These are phyloP conservation scores for Ophiosphaerella korrae DNA, from an alignment of 2,329 filamentous ascomycete genomes.

Conservation along the genomic window DNA sequence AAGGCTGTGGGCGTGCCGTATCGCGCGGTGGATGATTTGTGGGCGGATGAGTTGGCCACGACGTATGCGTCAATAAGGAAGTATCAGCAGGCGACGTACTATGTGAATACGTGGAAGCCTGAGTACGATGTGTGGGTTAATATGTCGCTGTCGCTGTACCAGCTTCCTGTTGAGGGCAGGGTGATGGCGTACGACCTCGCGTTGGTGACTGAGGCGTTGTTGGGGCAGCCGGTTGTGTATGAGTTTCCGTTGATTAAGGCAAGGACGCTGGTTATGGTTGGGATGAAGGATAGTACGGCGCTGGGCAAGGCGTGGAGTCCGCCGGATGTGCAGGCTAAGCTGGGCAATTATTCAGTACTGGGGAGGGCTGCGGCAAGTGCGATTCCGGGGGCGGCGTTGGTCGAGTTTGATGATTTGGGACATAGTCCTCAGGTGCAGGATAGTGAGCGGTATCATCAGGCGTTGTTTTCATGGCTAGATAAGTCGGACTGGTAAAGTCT, in stretches of 20 bases:
- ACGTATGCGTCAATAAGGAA: conserved; percentile 32
- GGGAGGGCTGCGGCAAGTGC: conserved; percentile 52
- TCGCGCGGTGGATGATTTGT: conserved; percentile 23
- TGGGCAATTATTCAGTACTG: conserved; percentile 58
- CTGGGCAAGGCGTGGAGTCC: conserved; percentile 59
- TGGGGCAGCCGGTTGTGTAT: conserved; percentile 58
- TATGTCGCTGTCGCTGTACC: conserved; percentile 61
- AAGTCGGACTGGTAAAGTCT: conserved; percentile 2
- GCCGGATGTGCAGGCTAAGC: conserved; percentile 24
- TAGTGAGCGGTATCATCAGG: conserved; percentile 54
- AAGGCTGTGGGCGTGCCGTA: conserved; percentile 38
- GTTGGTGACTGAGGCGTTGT: conserved; percentile 60
- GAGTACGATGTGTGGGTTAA: conserved; percentile 61
- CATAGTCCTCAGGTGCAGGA: conserved; percentile 62
- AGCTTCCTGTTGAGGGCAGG: conserved; percentile 47
- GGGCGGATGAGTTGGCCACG: conserved; percentile 22
- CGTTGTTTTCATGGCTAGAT: conserved; percentile 53
- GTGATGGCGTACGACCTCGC: conserved; percentile 57
- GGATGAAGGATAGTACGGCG: conserved; percentile 60
- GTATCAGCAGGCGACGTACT: conserved; percentile 38
- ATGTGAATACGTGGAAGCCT: conserved; percentile 51
- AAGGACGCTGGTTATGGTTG: conserved; percentile 57
- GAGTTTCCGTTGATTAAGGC: conserved; percentile 55
- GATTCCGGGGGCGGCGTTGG: conserved; percentile 52
- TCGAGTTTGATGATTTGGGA: conserved; percentile 56